Conservation (phyloP, 129 eudicot species). For the Lactuca sativa region DNA sequence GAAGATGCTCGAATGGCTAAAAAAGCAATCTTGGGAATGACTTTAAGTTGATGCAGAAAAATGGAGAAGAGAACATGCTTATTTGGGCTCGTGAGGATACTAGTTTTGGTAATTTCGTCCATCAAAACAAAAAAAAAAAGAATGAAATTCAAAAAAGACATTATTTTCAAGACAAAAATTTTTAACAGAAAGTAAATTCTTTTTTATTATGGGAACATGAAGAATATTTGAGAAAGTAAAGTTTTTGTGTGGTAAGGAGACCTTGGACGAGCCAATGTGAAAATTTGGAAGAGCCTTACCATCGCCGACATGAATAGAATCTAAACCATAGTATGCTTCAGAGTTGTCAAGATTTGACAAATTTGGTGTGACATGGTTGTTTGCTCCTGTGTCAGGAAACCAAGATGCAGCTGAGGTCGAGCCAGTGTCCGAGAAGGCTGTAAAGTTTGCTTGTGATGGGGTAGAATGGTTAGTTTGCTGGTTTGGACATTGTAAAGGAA, state of each 20-base stretch:
- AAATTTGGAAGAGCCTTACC: not conserved
- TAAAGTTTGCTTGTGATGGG: not conserved
- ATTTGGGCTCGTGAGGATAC: not conserved
- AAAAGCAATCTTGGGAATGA: too few relatives aligned
- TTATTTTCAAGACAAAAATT: too few relatives aligned
- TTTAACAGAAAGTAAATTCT: too few relatives aligned
- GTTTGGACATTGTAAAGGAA: not conserved
- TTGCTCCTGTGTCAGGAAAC: not conserved
- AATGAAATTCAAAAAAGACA: too few relatives aligned
- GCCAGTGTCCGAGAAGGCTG: not conserved
- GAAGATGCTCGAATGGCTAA: too few relatives aligned
- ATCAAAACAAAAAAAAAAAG: too few relatives aligned
- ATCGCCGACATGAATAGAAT: not conserved
- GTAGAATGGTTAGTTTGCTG: not conserved
- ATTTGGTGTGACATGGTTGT: not conserved
- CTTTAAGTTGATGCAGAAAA: too few relatives aligned
- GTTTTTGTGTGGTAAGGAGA: not conserved
- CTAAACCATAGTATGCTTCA: not conserved
- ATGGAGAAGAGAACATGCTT: too few relatives aligned
- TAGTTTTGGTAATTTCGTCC: too few relatives aligned
- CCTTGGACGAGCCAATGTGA: not conserved
- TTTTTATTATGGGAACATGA: too few relatives aligned
- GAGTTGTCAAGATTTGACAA: not conserved
- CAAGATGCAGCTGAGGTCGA: not conserved
- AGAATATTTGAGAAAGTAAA: not conserved